A percentile compares a stretch with the other conserved stretches of the same genome.
Evolutionary conservation across 768 basidiomycete species (phyloP).

Genomic region (Multifurca ochricompacta): DNA sequence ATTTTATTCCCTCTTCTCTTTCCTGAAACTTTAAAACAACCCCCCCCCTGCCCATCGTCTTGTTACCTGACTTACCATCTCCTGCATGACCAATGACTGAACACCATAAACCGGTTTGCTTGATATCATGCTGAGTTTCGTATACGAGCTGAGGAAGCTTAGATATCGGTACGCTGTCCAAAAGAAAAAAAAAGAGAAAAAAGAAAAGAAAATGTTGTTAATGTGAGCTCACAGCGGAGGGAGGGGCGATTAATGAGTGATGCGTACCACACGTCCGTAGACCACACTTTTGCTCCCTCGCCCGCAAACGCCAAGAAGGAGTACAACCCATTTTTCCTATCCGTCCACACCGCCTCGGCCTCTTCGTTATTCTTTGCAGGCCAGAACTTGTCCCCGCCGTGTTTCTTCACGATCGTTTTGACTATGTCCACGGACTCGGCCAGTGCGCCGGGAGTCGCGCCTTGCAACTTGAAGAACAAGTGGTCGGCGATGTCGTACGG

Average conservation of each 20-base stretch:
- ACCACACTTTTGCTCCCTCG: slow-evolving; percentile 52
- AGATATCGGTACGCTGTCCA: slow-evolving; percentile 50
- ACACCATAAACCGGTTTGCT: slow-evolving; percentile 44
- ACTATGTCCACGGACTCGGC: slow-evolving; percentile 54
- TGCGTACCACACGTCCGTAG: slow-evolving; percentile 69
- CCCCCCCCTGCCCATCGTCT: neutral
- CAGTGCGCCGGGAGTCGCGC: slow-evolving; percentile 51
- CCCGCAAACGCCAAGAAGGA: slow-evolving; percentile 44
- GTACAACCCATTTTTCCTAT: slow-evolving; percentile 60
- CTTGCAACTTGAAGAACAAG: slow-evolving; percentile 86
- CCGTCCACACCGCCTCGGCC: slow-evolving; percentile 65
- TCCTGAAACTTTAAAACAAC: too few relatives aligned
- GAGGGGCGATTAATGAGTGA: neutral
- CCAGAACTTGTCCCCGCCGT: slow-evolving; percentile 62
- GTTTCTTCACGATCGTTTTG: slow-evolving; percentile 46
- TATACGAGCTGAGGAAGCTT: slow-evolving; percentile 55
- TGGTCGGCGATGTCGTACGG: slow-evolving; percentile 37
- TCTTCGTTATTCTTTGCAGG: slow-evolving; percentile 58
- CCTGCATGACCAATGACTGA: slow-evolving; percentile 73
- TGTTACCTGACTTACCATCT: slow-evolving; percentile 41
- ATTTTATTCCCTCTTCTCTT: too few relatives aligned
- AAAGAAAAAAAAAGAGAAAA: neutral
- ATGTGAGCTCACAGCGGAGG: slow-evolving; percentile 1
- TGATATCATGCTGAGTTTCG: slow-evolving; percentile 67
- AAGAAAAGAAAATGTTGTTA: neutral